phyloP scores from a whole-genome alignment of 1,139 yeast genomes.

The Taphrina communis region DNA sequence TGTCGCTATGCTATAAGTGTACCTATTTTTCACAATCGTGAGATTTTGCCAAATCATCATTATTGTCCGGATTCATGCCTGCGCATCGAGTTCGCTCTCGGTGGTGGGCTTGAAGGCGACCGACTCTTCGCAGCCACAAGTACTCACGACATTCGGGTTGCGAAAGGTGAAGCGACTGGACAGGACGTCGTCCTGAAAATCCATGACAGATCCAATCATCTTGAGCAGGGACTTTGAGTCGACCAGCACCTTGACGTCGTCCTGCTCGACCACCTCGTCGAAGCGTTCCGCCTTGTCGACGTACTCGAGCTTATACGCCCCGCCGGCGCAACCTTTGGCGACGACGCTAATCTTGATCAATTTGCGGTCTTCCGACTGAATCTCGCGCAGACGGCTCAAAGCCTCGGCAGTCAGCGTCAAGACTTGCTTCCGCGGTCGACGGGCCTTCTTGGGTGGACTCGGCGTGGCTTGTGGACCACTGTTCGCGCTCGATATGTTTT shows the following conservation, averaged over 20 bases:
- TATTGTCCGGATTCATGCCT: not conserved
- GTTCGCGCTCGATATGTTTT: not conserved
- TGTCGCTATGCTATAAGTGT: not conserved
- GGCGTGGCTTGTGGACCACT: not conserved
- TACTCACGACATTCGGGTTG: slow-evolving; percentile 95
- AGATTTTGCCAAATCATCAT: too few species aligned
- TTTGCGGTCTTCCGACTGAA: slow-evolving; percentile 52
- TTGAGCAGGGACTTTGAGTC: slow-evolving; percentile 95
- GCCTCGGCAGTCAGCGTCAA: slow-evolving; percentile 37
- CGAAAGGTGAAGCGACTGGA: slow-evolving; percentile 86
- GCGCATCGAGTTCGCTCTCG: not conserved
- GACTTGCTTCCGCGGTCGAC: slow-evolving; percentile 40
- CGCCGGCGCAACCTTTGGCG: slow-evolving; percentile 95
- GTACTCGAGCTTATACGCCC: slow-evolving; percentile 88
- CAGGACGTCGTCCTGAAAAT: slow-evolving; percentile 93
- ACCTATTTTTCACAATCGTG: not conserved
- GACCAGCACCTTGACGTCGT: slow-evolving; percentile 79
- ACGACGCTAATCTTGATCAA: slow-evolving; percentile 90
- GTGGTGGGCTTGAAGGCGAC: slow-evolving; percentile 52
- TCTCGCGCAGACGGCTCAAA: slow-evolving; percentile 14
- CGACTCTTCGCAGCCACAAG: slow-evolving; percentile 98
- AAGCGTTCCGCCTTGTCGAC: slow-evolving; percentile 88
- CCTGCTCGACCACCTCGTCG: slow-evolving; percentile 85
- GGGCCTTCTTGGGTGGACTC: slow-evolving; percentile 19
- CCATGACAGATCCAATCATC: slow-evolving; percentile 97